Percentiles rank a stretch among this genome's conserved stretches.
Evolutionary conservation across 208 protist genomes (phyloP).

Genomic region (Wallacemonas sp.): DNA sequence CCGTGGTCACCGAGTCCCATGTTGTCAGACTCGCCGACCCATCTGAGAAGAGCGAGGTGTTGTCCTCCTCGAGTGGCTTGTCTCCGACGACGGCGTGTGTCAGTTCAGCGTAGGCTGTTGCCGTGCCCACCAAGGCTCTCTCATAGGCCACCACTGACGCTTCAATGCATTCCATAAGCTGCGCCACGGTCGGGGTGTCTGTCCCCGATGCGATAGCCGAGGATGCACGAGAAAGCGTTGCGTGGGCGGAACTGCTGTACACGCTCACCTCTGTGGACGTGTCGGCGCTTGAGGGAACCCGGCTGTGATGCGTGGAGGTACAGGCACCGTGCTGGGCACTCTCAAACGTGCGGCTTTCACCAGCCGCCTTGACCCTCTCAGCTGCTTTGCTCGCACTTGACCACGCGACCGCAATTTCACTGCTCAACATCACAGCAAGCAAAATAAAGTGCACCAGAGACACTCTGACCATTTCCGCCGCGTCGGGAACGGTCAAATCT

Average conservation of each 20-base stretch:
- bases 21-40: not conserved
- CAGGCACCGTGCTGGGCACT: too few species aligned
- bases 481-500: not conserved
- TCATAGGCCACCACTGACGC: not conserved
- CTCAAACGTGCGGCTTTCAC: too few species aligned
- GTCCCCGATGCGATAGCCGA: too few species aligned
- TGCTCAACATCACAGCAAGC: not conserved
- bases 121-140: not conserved
- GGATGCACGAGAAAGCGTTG: too few species aligned
- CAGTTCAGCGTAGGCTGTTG: not conserved
- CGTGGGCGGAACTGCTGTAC: too few species aligned
- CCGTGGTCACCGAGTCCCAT: not conserved
- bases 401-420: not conserved
- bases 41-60: not conserved
- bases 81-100: not conserved
- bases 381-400: not conserved
- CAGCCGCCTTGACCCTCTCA: too few species aligned
- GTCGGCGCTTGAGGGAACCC: too few species aligned
- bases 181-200: too few species aligned
- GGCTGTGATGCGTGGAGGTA: too few species aligned
- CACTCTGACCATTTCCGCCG: not conserved
- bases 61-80: not conserved
- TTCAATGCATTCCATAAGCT: not conserved
- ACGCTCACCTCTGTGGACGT: too few species aligned
- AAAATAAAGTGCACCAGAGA: not conserved